phyloP scores from a whole-genome alignment of 2,329 filamentous ascomycete species.

The Onygenales sp. region DNA sequence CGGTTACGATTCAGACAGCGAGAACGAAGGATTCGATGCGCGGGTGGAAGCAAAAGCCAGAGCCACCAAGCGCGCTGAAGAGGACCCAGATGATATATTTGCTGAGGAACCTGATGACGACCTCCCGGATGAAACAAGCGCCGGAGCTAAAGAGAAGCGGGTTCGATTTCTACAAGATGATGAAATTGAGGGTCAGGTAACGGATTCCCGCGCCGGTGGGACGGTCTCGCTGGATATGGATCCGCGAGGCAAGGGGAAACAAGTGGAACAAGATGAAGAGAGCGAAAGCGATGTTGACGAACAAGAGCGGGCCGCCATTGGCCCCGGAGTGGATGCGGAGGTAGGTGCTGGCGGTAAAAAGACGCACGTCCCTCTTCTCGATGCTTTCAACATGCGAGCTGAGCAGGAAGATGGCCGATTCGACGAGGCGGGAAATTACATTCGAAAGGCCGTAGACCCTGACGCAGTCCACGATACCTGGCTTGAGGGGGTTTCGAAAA shows the following conservation, averaged over 20 bases:
- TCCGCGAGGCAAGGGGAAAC: constrained; percentile 43
- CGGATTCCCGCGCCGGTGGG: constrained; percentile 62
- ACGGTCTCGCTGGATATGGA: constrained; percentile 52
- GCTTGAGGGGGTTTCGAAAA: constrained; percentile 87
- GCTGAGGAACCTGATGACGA: constrained; percentile 54
- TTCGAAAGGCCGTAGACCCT: constrained; percentile 79
- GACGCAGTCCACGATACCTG: constrained; percentile 87
- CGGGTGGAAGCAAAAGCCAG: constrained; percentile 55
- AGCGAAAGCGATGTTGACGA: constrained; percentile 54
- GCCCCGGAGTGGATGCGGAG: constrained; percentile 75
- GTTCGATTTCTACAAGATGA: constrained; percentile 51
- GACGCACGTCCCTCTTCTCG: constrained; percentile 83
- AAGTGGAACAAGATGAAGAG: constrained; percentile 51
- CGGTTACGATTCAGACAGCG: constrained; percentile 88
- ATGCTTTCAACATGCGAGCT: constrained; percentile 86
- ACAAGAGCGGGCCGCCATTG: constrained; percentile 58
- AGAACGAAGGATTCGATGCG: constrained; percentile 79
- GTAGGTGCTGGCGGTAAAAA: constrained; percentile 85
- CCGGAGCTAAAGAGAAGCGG: constrained; percentile 49
- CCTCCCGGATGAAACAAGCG: constrained; percentile 43
- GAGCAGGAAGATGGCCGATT: constrained; percentile 92
- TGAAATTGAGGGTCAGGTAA: constrained; percentile 73
- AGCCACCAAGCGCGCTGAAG: constrained; percentile 25
- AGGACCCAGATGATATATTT: constrained; percentile 68
- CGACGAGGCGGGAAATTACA: constrained; percentile 82